Evolutionary conservation across 805 yeast species (phyloP).

Genomic region (Gaillardinia entomophila): DNA sequence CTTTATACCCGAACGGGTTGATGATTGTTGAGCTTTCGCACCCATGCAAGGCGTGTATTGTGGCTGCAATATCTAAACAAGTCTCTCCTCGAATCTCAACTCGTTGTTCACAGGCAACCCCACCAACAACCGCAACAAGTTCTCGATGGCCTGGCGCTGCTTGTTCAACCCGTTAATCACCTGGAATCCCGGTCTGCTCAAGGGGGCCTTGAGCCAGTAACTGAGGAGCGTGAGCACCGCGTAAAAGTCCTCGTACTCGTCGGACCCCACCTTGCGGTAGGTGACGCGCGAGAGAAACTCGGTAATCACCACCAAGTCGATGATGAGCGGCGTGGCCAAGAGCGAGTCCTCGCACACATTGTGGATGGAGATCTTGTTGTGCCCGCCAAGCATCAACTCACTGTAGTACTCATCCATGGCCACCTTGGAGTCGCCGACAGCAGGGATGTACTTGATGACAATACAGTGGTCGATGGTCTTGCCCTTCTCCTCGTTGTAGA

Average conservation of each 20-base stretch:
- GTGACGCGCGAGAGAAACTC: slow-evolving; percentile 86
- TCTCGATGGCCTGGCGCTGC: slow-evolving; percentile 90
- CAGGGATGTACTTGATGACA: slow-evolving; percentile 89
- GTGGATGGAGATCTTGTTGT: slow-evolving; percentile 88
- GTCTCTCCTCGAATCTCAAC: slow-evolving; percentile 90
- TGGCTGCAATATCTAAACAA: no score
- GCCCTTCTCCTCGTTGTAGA: slow-evolving; percentile 78
- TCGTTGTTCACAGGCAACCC: slow-evolving; percentile 90
- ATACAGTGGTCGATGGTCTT: slow-evolving; percentile 85
- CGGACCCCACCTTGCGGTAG: slow-evolving; percentile 53
- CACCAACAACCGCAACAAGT: slow-evolving; percentile 79
- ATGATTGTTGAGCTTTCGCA: no score
- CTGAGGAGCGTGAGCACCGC: slow-evolving; percentile 81
- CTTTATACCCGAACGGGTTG: no score
- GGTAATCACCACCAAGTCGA: slow-evolving; percentile 83
- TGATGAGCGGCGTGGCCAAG: slow-evolving; percentile 90
- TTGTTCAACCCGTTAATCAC: slow-evolving; percentile 92
- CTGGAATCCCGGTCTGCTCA: slow-evolving; percentile 84
- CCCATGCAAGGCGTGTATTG: no score
- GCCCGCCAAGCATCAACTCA: slow-evolving; percentile 96
- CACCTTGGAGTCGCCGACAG: slow-evolving; percentile 94
- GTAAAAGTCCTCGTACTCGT: slow-evolving; percentile 61
- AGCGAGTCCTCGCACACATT: slow-evolving; percentile 95
- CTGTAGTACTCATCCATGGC: slow-evolving; percentile 99
- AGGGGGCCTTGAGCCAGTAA: slow-evolving; percentile 96